Evolutionary conservation across 192 early-diverging fungal genomes (phyloP).

Genomic region (Backusella parvicylindrica): DNA sequence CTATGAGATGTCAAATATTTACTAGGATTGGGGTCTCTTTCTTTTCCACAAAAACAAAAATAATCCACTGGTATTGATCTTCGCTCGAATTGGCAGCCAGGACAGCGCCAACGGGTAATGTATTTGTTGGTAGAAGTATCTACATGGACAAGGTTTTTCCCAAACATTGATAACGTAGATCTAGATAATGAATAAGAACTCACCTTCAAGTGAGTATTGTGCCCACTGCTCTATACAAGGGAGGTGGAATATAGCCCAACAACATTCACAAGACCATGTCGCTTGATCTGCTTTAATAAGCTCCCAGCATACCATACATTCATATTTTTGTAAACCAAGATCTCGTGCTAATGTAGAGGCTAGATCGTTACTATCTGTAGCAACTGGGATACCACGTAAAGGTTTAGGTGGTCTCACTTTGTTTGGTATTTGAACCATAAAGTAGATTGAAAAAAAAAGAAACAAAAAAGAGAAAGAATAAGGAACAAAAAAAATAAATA

Average conservation of each 20-base stretch:
- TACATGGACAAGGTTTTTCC: no score
- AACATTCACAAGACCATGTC: slow-evolving; percentile 83
- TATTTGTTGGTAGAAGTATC: slow-evolving; percentile 25
- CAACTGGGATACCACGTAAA: neutral
- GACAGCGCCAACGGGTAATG: slow-evolving; percentile 78
- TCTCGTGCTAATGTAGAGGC: neutral
- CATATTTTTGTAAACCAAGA: slow-evolving; percentile 50
- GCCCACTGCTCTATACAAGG: slow-evolving; percentile 83
- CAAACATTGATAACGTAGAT: no score
- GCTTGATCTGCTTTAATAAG: slow-evolving; percentile 62
- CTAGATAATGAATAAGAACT: no score
- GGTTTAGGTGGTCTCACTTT: neutral
- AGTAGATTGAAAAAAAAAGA: neutral
- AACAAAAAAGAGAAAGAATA: neutral
- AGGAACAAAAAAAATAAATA: neutral
- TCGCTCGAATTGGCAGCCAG: slow-evolving; percentile 80
- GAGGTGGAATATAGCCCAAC: slow-evolving; percentile 90
- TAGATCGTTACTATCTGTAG: neutral
- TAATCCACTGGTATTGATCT: slow-evolving; percentile 69
- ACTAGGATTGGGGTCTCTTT: slow-evolving; percentile 60
- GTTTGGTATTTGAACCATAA: neutral
- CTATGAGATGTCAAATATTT: slow-evolving; percentile 75
- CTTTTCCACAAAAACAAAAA: slow-evolving; percentile 86
- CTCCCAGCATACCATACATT: slow-evolving; percentile 98
- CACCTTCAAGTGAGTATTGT: slow-evolving; percentile 55